Conservation (phyloP, 345 rosid genomes). For the Salix caprea region DNA sequence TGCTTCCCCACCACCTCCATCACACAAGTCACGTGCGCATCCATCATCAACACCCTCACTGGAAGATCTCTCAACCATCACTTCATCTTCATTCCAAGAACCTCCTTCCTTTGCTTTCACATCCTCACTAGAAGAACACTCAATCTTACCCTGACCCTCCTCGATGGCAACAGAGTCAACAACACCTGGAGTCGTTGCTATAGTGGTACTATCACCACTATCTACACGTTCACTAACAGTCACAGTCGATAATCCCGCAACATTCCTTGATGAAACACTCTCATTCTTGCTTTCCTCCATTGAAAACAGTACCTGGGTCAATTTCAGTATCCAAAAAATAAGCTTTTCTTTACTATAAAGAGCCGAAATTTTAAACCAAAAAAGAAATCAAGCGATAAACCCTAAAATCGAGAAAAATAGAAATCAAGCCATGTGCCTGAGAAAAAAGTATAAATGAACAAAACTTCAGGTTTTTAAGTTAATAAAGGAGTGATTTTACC, state of each 20-base stretch:
- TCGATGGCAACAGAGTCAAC: constrained; percentile 16
- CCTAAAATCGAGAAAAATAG: constrained; percentile 14
- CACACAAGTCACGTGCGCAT: constrained; percentile 23
- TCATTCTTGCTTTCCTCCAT: constrained; percentile 27
- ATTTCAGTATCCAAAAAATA: constrained; percentile 12
- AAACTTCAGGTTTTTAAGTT: background rate
- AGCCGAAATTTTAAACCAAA: background rate
- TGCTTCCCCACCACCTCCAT: constrained; percentile 17
- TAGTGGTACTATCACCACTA: constrained; percentile 7
- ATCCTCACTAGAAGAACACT: constrained; percentile 13
- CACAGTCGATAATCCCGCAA: constrained; percentile 11
- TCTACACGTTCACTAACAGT: constrained; percentile 19
- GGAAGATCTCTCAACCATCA: constrained; percentile 42
- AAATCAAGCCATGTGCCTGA: background rate
- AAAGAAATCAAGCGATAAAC: constrained; percentile 11
- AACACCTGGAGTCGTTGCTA: background rate
- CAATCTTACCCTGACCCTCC: constrained; percentile 14
- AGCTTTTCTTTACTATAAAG: background rate
- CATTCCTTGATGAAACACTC: constrained; percentile 14
- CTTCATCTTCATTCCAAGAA: constrained; percentile 35
- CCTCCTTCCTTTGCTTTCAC: constrained; percentile 20
- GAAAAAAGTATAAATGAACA: background rate
- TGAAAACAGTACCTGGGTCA: constrained; percentile 19
- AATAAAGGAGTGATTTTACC: constrained; percentile 19
- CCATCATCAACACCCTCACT: constrained; percentile 42